phyloP scores from a whole-genome alignment of 345 rosid species.

The Gossypioides kirkii region DNA sequence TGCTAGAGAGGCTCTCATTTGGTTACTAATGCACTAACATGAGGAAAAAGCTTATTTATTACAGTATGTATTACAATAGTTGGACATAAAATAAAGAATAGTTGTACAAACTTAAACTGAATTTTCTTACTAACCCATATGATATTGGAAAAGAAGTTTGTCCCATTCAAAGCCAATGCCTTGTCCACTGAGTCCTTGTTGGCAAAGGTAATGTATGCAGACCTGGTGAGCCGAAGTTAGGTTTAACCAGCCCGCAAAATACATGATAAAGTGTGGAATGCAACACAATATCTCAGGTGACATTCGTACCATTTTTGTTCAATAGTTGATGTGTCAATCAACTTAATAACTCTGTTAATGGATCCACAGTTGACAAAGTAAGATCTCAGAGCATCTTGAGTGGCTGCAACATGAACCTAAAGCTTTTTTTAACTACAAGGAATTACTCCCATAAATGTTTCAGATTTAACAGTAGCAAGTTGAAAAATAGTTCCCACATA shows the following conservation, averaged over 20 bases:
- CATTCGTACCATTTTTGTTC: background rate
- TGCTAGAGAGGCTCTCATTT: background rate
- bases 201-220: constrained; percentile 9
- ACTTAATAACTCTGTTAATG: background rate
- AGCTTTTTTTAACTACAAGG: background rate
- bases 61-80: too few species aligned
- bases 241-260: background rate
- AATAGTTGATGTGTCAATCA: background rate
- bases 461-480: background rate
- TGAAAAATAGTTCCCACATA: background rate
- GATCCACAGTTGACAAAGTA: constrained; percentile 1
- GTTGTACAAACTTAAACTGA: too few species aligned
- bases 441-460: background rate
- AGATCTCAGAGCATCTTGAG: background rate
- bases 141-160: constrained; percentile 5
- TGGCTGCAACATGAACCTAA: constrained; percentile 9
- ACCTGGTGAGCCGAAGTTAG: constrained; percentile 1
- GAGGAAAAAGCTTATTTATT: too few species aligned
- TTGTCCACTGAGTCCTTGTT: constrained; percentile 6
- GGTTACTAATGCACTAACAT: too few species aligned
- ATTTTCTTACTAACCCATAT: constrained; percentile 10
- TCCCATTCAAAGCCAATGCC: constrained; percentile 11
- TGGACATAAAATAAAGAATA: too few species aligned
- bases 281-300: background rate
- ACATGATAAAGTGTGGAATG: background rate